These are phyloP conservation scores for Pichia eremophila DNA, from an alignment of 805 yeast species.

Conservation along the genomic window DNA sequence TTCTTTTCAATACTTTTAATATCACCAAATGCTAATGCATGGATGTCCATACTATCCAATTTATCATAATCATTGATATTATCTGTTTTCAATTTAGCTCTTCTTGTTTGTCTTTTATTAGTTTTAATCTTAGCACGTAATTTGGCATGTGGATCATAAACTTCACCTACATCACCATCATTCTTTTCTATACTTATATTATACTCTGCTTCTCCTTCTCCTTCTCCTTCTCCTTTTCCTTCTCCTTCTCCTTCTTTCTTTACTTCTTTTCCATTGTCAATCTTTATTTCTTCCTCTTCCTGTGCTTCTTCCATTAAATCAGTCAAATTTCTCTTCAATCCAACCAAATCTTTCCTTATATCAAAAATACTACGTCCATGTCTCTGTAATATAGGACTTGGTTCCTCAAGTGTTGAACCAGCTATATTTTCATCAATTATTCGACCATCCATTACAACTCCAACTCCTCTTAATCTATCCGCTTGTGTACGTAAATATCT, in stretches of 20 bases:
- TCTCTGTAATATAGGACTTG: conserved; percentile 7
- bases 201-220: conserved; percentile 12
- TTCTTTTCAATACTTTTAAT: background rate
- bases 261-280: background rate
- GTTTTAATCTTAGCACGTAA: conserved; percentile 31
- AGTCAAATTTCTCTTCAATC: conserved; percentile 5
- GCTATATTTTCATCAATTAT: background rate
- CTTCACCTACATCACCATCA: background rate
- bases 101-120: conserved; percentile 43
- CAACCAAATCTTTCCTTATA: conserved; percentile 4
- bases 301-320: conserved; percentile 3
- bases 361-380: conserved; percentile 7
- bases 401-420: background rate
- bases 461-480: background rate
- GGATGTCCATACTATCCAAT: conserved; percentile 32
- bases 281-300: background rate
- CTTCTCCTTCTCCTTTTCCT: background rate
- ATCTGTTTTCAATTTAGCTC: conserved; percentile 39
- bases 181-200: background rate
- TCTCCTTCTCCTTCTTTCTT: conserved; percentile 4
- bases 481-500: conserved; percentile 13
- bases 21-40: conserved; percentile 24
- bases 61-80: conserved; percentile 21
- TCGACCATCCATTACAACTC: background rate
- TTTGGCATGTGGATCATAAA: conserved; percentile 6